These are phyloP conservation scores for Juglanconis juglandina DNA, from an alignment of 2,329 filamentous ascomycete species.

Conservation along the genomic window DNA sequence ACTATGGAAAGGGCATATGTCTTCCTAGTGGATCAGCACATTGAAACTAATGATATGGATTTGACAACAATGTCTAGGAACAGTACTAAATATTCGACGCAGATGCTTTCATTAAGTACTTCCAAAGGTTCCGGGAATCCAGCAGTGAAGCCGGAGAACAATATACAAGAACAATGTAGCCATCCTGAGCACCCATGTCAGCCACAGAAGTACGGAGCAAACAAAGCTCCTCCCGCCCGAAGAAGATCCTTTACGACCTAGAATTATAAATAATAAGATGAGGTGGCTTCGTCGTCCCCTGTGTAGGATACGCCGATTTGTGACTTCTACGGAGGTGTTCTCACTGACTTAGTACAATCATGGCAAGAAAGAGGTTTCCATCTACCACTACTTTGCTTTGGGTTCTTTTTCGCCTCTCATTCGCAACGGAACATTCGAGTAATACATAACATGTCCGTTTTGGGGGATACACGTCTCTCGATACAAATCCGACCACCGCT, in stretches of 20 bases:
- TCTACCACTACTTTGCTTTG: not conserved
- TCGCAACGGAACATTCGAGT: not conserved
- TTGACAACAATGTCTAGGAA: not conserved
- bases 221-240: not conserved
- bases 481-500: no score
- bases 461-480: not conserved
- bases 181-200: not conserved
- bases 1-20: no score
- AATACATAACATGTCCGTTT: not conserved
- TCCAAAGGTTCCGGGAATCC: not conserved
- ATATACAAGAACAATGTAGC: not conserved
- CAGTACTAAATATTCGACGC: not conserved
- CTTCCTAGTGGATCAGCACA: no score
- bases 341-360: no score
- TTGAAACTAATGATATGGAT: no score
- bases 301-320: no score
- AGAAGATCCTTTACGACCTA: no score
- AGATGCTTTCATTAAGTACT: not conserved
- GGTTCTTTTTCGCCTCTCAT: not conserved
- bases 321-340: no score
- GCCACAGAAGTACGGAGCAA: not conserved
- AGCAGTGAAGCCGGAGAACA: not conserved
- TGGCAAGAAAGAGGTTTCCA: no score
- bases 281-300: no score
- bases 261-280: no score